Evolutionary conservation across 345 rosid species (phyloP).

Genomic region (Rubroshorea leprosula): DNA sequence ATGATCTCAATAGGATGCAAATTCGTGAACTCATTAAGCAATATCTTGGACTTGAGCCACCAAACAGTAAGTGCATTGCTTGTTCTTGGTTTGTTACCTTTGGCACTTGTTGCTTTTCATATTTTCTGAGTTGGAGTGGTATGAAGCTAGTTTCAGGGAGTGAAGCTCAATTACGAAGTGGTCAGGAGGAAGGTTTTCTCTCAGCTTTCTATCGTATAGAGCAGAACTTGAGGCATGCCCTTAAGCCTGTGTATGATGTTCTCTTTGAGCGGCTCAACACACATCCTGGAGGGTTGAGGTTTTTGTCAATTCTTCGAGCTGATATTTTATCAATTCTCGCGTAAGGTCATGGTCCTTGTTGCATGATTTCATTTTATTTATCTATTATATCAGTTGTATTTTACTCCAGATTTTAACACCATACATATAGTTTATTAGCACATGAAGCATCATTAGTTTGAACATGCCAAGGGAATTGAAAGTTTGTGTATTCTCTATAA

Average conservation of each 20-base stretch:
- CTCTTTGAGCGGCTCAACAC: conserved; percentile 84
- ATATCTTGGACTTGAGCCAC: conserved; percentile 68
- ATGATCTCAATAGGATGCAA: conserved; percentile 65
- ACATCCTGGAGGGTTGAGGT: conserved; percentile 79
- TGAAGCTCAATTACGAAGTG: conserved; percentile 28
- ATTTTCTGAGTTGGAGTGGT: conserved; percentile 5
- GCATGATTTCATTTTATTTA: conserved; percentile 8
- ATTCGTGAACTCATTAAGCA: conserved; percentile 75
- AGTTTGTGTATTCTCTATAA: conserved; percentile 2
- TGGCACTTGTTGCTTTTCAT: neutral
- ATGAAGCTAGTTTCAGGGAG: conserved; percentile 29
- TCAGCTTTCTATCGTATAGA: conserved; percentile 76
- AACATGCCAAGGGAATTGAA: neutral
- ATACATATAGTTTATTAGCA: neutral
- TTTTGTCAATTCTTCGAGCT: conserved; percentile 69
- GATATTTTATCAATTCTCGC: conserved; percentile 62
- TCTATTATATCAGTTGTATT: neutral
- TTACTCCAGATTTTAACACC: neutral
- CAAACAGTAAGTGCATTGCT: conserved; percentile 30
- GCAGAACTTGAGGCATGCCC: conserved; percentile 71
- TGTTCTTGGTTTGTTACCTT: neutral
- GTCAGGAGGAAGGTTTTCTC: conserved; percentile 41
- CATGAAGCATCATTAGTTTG: neutral
- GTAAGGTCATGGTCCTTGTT: conserved; percentile 44
- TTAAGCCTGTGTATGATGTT: conserved; percentile 68